Base-by-base conservation (phyloP, 352 stramenopile species). In the Pythium aquatile region DNA sequence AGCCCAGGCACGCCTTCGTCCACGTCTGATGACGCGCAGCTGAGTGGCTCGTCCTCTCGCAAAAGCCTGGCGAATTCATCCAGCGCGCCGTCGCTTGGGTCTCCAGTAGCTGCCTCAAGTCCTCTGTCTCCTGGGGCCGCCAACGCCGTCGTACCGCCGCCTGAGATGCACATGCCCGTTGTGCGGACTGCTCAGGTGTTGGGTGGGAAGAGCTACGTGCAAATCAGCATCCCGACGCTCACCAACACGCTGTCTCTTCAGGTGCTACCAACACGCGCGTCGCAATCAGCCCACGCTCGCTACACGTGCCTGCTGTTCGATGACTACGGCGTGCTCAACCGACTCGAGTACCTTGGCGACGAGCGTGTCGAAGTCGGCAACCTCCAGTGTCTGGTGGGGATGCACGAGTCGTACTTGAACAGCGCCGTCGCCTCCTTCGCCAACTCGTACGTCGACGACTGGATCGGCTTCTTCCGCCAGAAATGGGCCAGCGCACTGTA, bases 371-470 rank as follows among this genome's bases (percentile, higher is more conserved):
- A 93, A 51, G 72, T 88, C 1, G 54, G 61, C 29, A 91, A 97
- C 55, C 65, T 96, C 1, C 75, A 83, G 53, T 88, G 77, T 58
- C 58, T 96, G 33, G 78, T 96, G 29, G 89, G 89, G 2, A 62
- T 93, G 57, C 89, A 96, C 57, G 88, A 97, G 64, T 77, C 85
- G 32, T 96, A 93, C 54, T 68, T 97, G 10, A 97, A 97, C 73
- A 89, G 75, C 54, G 84, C 84, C 6, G 63, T 93, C 39, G 76
- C 76, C n/a, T 85, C 78, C 10, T 95, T 94, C 66, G 55, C 81
- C 9, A 84, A 78, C 17, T 75, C 78, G 35, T 79, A 87, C 55
- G 75, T 97, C 55, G 60, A 58, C 56, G 89, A 97, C 70, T 97
- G 87, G 87, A 73, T 97, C 33, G 74, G 70, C 2, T 97, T 96